Evolutionary conservation across 1,284 basidiomycete genomes (phyloP), one percentile per base, ranked within the genome.

Genomic region (Pascua guehoae): DNA sequence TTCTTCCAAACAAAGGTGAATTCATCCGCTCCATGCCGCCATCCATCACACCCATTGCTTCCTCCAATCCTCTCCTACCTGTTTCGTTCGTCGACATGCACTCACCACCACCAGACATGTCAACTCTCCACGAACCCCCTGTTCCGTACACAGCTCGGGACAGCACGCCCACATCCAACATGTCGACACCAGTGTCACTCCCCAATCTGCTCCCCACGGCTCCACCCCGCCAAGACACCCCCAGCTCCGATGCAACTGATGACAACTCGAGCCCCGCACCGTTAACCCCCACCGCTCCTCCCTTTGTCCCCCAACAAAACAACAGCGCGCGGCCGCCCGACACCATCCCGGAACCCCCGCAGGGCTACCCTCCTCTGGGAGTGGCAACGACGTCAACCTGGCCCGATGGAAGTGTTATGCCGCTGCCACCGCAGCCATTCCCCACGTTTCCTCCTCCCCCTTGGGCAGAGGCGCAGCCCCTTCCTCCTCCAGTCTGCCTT

Each of bases 401-500:
- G 17, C 39, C 47, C 11, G 38, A 49, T 14, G 47, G 47, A 18
- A 17, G 41, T 39, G 47, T 17, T 3, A 15, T 49, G 39, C 36
- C n/a, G 38, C 38, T 14, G 38, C 41, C 47, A 40, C 47, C 11
- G 39, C 47, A 12, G 47, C 38, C 12, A 49, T 49, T 38, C 38
- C 47, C 39, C 39, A 24, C 38, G 41, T 49, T 38, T 49, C 47
- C 41, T 5, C 45, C 43, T 16, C 50, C 56, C 8, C 41, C 46
- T 16, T 52, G 50, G 56, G 40, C 46, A 1, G 40, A 49, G 2
- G 50, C 51, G 8, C 53, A 44, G 37, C 56, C 56, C 10, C 47
- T 53, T 14, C 56, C 50, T 17, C 56, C 46, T 15, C 53, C 24
- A 16, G 40, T 37, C 51, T 38, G 37, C 16, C 14, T n/a, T 48